These are phyloP conservation scores for Pseudogymnoascus sp. DNA, from an alignment of 2,329 filamentous ascomycete genomes.

Conservation along the genomic window DNA sequence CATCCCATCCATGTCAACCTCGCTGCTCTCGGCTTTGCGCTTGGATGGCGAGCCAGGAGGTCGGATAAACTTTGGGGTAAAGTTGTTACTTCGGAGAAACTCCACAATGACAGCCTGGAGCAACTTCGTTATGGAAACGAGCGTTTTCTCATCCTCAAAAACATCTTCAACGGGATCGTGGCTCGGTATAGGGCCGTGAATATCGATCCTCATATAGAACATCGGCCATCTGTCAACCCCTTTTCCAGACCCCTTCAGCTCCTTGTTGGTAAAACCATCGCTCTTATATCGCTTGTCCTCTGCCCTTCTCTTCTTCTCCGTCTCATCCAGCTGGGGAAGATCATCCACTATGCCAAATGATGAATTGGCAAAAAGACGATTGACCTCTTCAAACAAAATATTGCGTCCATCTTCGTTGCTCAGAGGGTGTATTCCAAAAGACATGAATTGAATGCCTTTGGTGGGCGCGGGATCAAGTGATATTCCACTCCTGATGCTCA, in stretches of 20 bases:
- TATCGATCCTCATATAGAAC: conserved; percentile 68
- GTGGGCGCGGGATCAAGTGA: conserved; percentile 62
- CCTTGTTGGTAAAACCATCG: conserved; percentile 40
- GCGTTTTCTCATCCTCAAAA: conserved; percentile 35
- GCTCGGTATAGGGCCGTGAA: conserved; percentile 15
- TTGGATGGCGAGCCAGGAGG: conserved; percentile 33
- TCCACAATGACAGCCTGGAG: conserved; percentile 60
- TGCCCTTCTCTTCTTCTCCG: conserved; percentile 28
- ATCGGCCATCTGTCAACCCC: conserved; percentile 77
- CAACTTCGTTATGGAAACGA: conserved; percentile 50
- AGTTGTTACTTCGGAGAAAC: conserved; percentile 66
- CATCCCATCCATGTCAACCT: background rate
- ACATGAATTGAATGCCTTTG: conserved; percentile 71
- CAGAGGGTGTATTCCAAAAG: conserved; percentile 63
- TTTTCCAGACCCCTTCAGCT: conserved; percentile 47
- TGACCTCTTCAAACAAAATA: conserved; percentile 68
- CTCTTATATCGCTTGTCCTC: conserved; percentile 35
- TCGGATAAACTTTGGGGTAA: conserved; percentile 32
- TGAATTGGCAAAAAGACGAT: conserved; percentile 66
- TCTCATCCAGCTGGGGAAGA: conserved; percentile 26
- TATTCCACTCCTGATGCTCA: conserved; percentile 63
- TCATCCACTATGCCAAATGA: conserved; percentile 60
- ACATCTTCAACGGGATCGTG: conserved; percentile 30
- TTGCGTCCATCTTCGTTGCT: conserved; percentile 46
- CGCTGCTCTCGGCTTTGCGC: conserved; percentile 12